Evolutionary conservation across 2,329 filamentous ascomycete species (phyloP).

Genomic region (Endoconidiophora laricicola): DNA sequence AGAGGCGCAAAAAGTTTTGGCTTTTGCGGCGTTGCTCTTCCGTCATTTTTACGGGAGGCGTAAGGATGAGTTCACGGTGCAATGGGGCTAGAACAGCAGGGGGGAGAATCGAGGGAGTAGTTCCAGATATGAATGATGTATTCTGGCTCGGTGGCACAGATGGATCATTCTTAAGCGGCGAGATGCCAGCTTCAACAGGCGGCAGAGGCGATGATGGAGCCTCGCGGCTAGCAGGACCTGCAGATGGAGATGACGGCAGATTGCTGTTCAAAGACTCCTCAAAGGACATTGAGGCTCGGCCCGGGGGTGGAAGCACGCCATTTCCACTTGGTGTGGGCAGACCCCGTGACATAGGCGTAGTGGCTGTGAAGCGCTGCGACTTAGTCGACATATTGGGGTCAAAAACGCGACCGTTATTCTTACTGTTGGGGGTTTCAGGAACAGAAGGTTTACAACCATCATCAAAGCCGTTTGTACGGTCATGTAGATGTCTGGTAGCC

Average conservation of each 20-base stretch:
- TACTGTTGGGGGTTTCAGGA: slow-evolving; percentile 8
- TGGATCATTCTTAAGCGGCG: slow-evolving; percentile 36
- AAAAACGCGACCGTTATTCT: not conserved
- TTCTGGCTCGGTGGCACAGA: slow-evolving; percentile 19
- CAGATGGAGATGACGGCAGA: slow-evolving; percentile 9
- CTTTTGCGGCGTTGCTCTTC: slow-evolving; percentile 17
- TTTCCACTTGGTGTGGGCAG: slow-evolving; percentile 11
- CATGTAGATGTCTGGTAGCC: slow-evolving; percentile 5
- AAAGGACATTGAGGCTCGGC: slow-evolving; percentile 11
- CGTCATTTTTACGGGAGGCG: slow-evolving; percentile 40
- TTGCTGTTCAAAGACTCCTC: slow-evolving; percentile 9
- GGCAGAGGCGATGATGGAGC: slow-evolving; percentile 11
- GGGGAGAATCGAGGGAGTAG: slow-evolving; percentile 36
- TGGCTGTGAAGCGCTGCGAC: slow-evolving; percentile 5
- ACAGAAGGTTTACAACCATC: not conserved
- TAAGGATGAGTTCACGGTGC: slow-evolving; percentile 38
- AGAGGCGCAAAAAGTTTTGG: slow-evolving; percentile 9
- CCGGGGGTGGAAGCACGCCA: slow-evolving; percentile 8
- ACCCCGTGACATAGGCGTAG: slow-evolving; percentile 12
- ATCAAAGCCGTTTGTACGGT: not conserved
- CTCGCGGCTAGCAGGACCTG: slow-evolving; percentile 2
- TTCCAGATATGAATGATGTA: slow-evolving; percentile 15
- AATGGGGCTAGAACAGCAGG: slow-evolving; percentile 40
- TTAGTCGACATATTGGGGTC: not conserved
- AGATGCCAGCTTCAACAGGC: slow-evolving; percentile 30